Conservation (phyloP, 352 stramenopile species). For the Phytophthora boehmeriae region DNA sequence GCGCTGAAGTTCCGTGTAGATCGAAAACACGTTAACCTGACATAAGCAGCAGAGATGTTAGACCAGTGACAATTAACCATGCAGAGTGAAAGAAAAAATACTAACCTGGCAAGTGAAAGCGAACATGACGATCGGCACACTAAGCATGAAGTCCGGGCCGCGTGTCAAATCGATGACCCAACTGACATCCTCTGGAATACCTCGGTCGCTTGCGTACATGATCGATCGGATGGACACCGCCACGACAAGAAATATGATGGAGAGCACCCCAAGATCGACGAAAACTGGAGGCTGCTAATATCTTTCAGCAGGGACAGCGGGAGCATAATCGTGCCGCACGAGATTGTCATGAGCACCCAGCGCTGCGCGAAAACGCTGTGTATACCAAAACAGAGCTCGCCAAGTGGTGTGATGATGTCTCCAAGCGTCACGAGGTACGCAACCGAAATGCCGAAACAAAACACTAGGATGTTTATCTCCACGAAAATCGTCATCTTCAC, state of each 20-base stretch:
- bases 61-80: slow-evolving; percentile 2
- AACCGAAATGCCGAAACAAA: slow-evolving; percentile 87
- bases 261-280: slow-evolving; percentile 82
- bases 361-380: slow-evolving; percentile 66
- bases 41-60: slow-evolving; percentile 6
- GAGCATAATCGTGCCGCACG: slow-evolving; percentile 80
- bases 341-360: slow-evolving; percentile 83
- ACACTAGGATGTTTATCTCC: slow-evolving; percentile 86
- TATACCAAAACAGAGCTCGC: slow-evolving; percentile 71
- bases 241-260: slow-evolving; percentile 86
- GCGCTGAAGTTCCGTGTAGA: slow-evolving; percentile 88
- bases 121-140: slow-evolving; percentile 90
- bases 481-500: slow-evolving; percentile 78
- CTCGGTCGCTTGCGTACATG: slow-evolving; percentile 64
- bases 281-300: slow-evolving; percentile 87
- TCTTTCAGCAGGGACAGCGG: slow-evolving; percentile 84
- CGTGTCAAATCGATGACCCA: slow-evolving; percentile 75
- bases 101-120: slow-evolving; percentile 86
- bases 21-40: slow-evolving; percentile 88
- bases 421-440: slow-evolving; percentile 86
- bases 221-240: slow-evolving; percentile 80
- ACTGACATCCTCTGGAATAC: slow-evolving; percentile 68
- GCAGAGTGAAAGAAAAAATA: neutral
- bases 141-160: slow-evolving; percentile 84
- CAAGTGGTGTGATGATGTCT: slow-evolving; percentile 81